A percentile compares a stretch with the other conserved stretches of the same genome.
These are phyloP conservation scores for Tilletia indica DNA, from an alignment of 1,284 basidiomycete species.

Conservation along the genomic window DNA sequence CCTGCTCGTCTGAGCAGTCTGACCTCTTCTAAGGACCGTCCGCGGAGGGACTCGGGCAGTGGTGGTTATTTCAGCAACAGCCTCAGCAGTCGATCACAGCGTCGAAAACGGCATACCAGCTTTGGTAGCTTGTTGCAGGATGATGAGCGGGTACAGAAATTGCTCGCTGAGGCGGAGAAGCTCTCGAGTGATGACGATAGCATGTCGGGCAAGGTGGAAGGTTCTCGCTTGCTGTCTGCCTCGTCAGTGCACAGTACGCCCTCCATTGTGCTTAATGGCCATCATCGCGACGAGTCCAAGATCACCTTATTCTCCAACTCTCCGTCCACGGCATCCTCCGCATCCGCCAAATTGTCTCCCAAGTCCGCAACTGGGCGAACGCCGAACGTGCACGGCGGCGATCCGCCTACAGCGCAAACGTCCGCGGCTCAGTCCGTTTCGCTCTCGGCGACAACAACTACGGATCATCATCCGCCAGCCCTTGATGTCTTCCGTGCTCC, in stretches of 20 bases:
- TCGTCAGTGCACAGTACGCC: not conserved
- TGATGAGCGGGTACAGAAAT: not conserved
- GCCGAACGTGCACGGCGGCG: too few species aligned
- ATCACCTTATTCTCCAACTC: too few species aligned
- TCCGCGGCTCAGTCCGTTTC: too few species aligned
- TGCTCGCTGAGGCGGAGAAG: not conserved
- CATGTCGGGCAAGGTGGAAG: not conserved
- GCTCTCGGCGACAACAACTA: too few species aligned
- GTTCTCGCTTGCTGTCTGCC: not conserved
- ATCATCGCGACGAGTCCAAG: not conserved
- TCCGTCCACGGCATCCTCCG: not conserved
- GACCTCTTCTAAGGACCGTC: not conserved
- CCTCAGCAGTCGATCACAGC: not conserved
- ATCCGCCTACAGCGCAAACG: too few species aligned
- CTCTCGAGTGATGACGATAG: slow-evolving; percentile 6
- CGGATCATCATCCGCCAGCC: not conserved
- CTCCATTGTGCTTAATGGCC: not conserved
- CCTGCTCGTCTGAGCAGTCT: slow-evolving; percentile 9
- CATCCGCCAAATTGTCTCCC: not conserved
- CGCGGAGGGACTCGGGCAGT: not conserved
- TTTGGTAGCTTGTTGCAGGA: not conserved
- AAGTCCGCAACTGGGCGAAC: not conserved
- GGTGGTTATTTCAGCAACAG: not conserved
- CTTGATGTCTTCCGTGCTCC: not conserved
- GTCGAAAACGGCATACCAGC: not conserved